Evolutionary conservation across 2,329 filamentous ascomycete genomes (phyloP).

Genomic region (Alternaria ventricosa): DNA sequence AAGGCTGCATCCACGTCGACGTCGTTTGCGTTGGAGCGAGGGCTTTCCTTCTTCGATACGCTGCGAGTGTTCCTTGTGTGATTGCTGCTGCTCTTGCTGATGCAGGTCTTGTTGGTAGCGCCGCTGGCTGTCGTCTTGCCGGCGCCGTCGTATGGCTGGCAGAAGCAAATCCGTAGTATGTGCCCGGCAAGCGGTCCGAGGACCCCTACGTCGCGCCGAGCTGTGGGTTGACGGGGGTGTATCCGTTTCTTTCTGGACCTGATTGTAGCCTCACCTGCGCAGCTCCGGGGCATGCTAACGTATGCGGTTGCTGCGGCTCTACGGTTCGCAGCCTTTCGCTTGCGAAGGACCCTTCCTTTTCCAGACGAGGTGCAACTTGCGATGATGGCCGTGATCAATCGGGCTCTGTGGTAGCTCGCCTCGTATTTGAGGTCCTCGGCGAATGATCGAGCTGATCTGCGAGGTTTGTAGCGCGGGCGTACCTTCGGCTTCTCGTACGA

Average conservation of each 20-base stretch:
- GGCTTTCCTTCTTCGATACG: conserved; percentile 5
- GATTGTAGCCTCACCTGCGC: not conserved
- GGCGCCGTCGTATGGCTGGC: conserved; percentile 42
- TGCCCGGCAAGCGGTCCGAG: conserved; percentile 27
- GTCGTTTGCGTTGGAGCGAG: not conserved
- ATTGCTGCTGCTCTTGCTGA: not conserved
- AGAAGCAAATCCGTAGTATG: conserved; percentile 43
- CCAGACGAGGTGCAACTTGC: conserved; percentile 12
- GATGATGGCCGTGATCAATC: conserved; percentile 15
- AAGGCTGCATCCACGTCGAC: conserved; percentile 11
- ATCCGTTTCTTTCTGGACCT: not conserved
- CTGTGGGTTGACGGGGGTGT: not conserved
- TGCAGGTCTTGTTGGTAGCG: conserved; percentile 6
- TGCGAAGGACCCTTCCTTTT: conserved; percentile 20
- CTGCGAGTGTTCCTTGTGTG: not conserved
- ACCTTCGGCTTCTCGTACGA: conserved; percentile 5
- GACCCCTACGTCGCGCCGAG: not conserved
- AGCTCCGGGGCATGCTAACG: not conserved
- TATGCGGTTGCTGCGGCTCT: conserved; percentile 3
- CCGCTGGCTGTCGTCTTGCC: conserved; percentile 9
- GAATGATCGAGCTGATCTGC: conserved; percentile 8
- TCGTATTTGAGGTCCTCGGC: conserved; percentile 17
- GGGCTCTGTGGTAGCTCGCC: conserved; percentile 20
- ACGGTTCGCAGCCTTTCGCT: conserved; percentile 8
- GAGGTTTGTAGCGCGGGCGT: not conserved